Percentiles rank a stretch among this genome's conserved stretches.
phyloP scores from a whole-genome alignment of 495 filamentous ascomycete genomes.

The Echria macrotheca region DNA sequence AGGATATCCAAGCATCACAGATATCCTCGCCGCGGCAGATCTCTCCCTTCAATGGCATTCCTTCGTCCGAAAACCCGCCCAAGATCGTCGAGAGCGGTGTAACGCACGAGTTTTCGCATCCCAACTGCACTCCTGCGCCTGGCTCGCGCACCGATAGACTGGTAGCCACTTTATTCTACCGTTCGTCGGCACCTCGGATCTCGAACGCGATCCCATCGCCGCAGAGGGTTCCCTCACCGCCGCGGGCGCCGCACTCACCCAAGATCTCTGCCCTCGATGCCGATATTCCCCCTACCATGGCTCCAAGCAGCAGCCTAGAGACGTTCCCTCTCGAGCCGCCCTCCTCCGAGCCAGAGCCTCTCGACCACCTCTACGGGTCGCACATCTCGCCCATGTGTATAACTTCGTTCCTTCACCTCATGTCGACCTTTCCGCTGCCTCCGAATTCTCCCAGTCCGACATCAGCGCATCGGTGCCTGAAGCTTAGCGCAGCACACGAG shows the following conservation, averaged over 20 bases:
- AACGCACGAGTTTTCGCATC: conserved; percentile 51
- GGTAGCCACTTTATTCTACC: conserved; percentile 67
- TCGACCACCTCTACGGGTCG: conserved; percentile 72
- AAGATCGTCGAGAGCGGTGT: conserved; percentile 52
- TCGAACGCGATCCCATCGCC: conserved; percentile 31
- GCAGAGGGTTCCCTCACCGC: conserved; percentile 20
- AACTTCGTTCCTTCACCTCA: conserved; percentile 72
- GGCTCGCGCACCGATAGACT: conserved; percentile 41
- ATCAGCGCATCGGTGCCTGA: conserved; percentile 67
- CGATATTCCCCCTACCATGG: conserved; percentile 47
- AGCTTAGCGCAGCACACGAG: conserved; percentile 39
- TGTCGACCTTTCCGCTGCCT: conserved; percentile 60
- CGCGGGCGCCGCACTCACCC: conserved; percentile 21
- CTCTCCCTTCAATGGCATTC: conserved; percentile 48
- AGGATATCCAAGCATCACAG: conserved; percentile 34
- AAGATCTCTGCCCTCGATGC: conserved; percentile 28
- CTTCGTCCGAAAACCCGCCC: conserved; percentile 45
- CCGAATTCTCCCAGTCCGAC: conserved; percentile 51
- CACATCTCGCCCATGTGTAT: conserved; percentile 75
- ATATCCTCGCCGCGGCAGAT: conserved; percentile 33
- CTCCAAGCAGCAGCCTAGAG: conserved; percentile 61
- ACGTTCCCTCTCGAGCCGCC: conserved; percentile 69
- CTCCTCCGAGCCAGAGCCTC: conserved; percentile 53
- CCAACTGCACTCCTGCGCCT: conserved; percentile 46
- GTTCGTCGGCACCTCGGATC: conserved; percentile 36